Conservation (phyloP, 495 filamentous ascomycete genomes). For the Penicillium psychrofluorescens region DNA sequence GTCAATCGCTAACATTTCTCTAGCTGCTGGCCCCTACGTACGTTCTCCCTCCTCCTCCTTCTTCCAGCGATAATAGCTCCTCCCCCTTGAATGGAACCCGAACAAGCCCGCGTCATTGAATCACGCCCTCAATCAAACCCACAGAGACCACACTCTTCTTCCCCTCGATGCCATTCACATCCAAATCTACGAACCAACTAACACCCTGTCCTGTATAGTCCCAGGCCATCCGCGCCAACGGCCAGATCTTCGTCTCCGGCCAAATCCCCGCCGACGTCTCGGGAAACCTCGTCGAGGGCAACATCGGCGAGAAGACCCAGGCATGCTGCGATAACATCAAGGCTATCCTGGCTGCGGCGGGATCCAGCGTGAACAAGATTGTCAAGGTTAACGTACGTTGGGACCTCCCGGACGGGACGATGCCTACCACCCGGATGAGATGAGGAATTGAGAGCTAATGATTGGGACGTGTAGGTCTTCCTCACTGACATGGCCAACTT, state of each 20-base stretch:
- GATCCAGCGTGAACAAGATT: conserved; percentile 63
- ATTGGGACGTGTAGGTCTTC: conserved; percentile 48
- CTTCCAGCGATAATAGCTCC: conserved; percentile 2
- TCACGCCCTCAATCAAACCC: not conserved
- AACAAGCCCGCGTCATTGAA: not conserved
- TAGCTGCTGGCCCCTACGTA: conserved; percentile 55
- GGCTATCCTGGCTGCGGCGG: conserved; percentile 70
- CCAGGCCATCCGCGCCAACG: conserved; percentile 80
- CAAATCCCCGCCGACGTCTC: conserved; percentile 76
- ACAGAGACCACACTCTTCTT: not conserved
- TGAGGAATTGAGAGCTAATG: too few species aligned
- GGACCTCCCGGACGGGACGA: conserved; percentile 14
- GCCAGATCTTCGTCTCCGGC: conserved; percentile 84
- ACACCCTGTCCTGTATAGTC: conserved; percentile 44
- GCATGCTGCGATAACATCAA: conserved; percentile 71
- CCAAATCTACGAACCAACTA: conserved; percentile 2
- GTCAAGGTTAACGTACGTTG: conserved; percentile 61
- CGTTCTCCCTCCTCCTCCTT: conserved; percentile 13
- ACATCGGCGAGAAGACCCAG: conserved; percentile 68
- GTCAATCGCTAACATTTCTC: conserved; percentile 26
- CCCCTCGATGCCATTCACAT: not conserved
- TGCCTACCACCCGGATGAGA: conserved; percentile 1
- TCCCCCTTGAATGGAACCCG: not conserved
- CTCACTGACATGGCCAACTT: conserved; percentile 81
- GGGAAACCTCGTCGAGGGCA: conserved; percentile 68